Evolutionary conservation across 2,329 filamentous ascomycete species (phyloP).

Genomic region (Penicillium hordei): DNA sequence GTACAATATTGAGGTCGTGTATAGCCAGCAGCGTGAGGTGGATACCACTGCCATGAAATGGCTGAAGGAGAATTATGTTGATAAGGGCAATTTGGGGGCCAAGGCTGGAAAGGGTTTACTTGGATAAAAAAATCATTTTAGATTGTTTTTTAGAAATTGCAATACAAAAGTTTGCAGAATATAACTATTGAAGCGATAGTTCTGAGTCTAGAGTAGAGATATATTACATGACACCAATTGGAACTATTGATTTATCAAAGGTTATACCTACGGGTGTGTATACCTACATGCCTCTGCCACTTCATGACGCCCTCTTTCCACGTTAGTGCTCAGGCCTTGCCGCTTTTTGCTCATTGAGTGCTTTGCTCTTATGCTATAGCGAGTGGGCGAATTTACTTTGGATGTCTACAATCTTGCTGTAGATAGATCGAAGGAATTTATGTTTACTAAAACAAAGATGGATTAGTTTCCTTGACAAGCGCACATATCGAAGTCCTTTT

Average conservation of each 20-base stretch:
- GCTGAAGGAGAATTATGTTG: conserved; percentile 21
- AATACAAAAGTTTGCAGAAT: background rate
- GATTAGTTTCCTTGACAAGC: too few species aligned
- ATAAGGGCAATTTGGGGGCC: conserved; percentile 21
- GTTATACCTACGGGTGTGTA: background rate
- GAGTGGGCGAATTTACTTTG: too few species aligned
- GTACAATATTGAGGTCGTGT: conserved; percentile 23
- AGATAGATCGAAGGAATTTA: too few species aligned
- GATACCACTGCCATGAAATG: conserved; percentile 16
- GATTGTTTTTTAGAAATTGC: background rate
- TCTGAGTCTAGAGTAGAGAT: too few species aligned
- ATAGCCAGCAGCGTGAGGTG: conserved; percentile 10
- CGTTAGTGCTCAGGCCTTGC: too few species aligned
- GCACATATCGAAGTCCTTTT: too few species aligned
- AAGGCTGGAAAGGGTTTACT: conserved; percentile 19
- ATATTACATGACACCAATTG: background rate
- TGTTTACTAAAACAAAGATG: too few species aligned
- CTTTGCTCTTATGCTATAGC: too few species aligned
- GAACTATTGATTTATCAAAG: background rate
- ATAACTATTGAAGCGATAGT: background rate
- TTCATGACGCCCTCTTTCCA: too few species aligned
- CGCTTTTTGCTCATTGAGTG: too few species aligned
- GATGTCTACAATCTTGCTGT: too few species aligned
- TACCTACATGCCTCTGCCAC: too few species aligned
- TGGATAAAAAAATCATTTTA: conserved; percentile 2